Percentiles rank a stretch among this genome's conserved stretches.
Conservation (phyloP, 2,329 filamentous ascomycete genomes). For the Penicillium sp. region DNA sequence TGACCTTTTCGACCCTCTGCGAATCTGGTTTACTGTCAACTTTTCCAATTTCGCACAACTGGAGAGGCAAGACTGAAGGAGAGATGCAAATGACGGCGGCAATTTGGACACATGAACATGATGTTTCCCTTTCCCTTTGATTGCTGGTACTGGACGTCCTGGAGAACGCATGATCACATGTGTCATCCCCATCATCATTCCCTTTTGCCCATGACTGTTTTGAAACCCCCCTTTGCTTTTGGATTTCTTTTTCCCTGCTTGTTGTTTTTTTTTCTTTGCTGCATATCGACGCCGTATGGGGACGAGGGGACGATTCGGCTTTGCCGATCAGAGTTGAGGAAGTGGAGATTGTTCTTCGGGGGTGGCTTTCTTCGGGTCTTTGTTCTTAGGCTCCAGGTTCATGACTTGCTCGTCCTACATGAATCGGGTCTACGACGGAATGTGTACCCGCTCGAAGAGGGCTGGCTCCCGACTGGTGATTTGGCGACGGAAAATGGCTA, state of each 20-base stretch:
- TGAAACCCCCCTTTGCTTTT: constrained; percentile 10
- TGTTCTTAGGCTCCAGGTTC: constrained; percentile 18
- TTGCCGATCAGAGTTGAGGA: constrained; percentile 18
- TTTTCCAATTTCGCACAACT: constrained; percentile 20
- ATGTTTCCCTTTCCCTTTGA: constrained; percentile 8
- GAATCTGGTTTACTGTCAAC: constrained; percentile 19
- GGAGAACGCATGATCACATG: constrained; percentile 19
- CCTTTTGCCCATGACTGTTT: constrained; percentile 14
- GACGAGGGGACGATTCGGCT: constrained; percentile 31
- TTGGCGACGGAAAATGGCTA: constrained; percentile 50
- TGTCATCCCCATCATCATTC: constrained; percentile 11
- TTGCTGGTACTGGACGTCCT: constrained; percentile 17
- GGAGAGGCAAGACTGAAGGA: constrained; percentile 33
- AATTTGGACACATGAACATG: constrained; percentile 25
- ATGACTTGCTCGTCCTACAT: constrained; percentile 11
- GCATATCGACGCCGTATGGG: constrained; percentile 33
- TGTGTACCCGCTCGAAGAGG: constrained; percentile 10
- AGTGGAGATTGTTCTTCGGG: constrained; percentile 18
- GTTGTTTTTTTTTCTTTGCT: constrained; percentile 28
- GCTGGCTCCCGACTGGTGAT: constrained; percentile 25
- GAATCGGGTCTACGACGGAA: constrained; percentile 2
- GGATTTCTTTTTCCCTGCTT: constrained; percentile 17
- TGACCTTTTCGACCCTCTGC: constrained; percentile 26
- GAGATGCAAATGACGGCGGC: constrained; percentile 37
- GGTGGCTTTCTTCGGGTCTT: constrained; percentile 19